Evolutionary conservation across 2,329 filamentous ascomycete genomes (phyloP).

Genomic region (Hirsutella rhossiliensis): DNA sequence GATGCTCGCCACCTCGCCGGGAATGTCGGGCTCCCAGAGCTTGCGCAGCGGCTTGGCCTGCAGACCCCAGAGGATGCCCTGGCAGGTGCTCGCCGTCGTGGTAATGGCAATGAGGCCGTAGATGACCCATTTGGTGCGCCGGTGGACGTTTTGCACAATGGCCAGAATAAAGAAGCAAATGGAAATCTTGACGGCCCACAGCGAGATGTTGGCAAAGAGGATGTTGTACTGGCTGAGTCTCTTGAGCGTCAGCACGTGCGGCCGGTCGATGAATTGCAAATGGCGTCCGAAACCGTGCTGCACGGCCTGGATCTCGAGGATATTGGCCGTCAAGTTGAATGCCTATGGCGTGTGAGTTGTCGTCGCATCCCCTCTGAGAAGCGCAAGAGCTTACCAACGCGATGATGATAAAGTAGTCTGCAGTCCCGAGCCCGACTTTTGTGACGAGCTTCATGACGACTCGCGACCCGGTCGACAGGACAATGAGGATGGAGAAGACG

Average conservation of each 20-base stretch:
- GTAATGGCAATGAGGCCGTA: background rate
- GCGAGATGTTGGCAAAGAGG: background rate
- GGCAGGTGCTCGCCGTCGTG: background rate
- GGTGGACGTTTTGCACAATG: background rate
- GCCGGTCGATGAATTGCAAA: background rate
- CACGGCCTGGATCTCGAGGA: background rate
- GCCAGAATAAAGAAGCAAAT: background rate
- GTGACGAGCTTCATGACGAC: background rate
- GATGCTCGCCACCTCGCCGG: background rate
- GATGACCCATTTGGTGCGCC: background rate
- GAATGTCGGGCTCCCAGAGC: background rate
- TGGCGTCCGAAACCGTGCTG: background rate
- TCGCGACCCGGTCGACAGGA: background rate
- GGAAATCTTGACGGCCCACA: background rate
- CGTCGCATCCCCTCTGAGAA: too few species aligned
- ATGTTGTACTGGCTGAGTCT: background rate
- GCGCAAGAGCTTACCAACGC: too few species aligned
- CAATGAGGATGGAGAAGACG: background rate
- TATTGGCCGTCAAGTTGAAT: background rate
- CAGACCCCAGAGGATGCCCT: background rate
- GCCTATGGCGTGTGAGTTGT: background rate
- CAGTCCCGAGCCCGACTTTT: background rate
- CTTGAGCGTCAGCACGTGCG: background rate
- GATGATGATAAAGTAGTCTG: background rate
- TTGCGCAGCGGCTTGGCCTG: background rate